Evolutionary conservation across 345 rosid species (phyloP), one percentile per base, ranked within the genome.

Genomic region (Odontarrhena argentea): DNA sequence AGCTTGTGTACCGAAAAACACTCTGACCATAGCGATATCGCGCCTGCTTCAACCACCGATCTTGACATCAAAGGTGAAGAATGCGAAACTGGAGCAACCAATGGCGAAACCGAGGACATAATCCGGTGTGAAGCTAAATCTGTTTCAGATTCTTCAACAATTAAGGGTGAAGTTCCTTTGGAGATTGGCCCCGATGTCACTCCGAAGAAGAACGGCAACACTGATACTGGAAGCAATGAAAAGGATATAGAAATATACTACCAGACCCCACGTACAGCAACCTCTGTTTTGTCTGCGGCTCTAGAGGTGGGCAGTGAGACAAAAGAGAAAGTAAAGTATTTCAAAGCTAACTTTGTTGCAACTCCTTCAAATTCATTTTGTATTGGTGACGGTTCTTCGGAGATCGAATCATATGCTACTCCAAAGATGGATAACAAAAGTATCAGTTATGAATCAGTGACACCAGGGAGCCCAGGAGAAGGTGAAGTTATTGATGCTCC

Each of bases 401-500:
- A 10, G 15, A 4, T 10, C 11, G 10, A 40, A 22, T 4, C 9
- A 18, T 30, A 40, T 57, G 34, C 22, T 24, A 41, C 36, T 7
- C 14, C 63, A 57, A 57, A 24, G 11, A 37, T 36, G 7, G 42
- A 15, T 55, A 44, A 36, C 3, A 8, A 32, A 4, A 32, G n/a
- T 58, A 58, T 4, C 13, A 30, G 25, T 14, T 45, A 8, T 47
- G 35, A 14, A 43, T 48, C 45, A 13, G 12, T 35, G 67, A 28
- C 55, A 18, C 24, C 30, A 1, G 34, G 18, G 18, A 62, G 55
- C 22, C 35, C 11, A 47, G 22, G 7, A 62, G 45, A 8, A 47
- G 55, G 35, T n/a, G 55, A 48, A 62, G 35, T 47, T 36, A 11
- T 35, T 62, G 24, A 62, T 61, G 44, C 46, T 38, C 65, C 25